Base-by-base conservation (phyloP, 2,329 filamentous ascomycete species). In the Xylariaceae sp. region DNA sequence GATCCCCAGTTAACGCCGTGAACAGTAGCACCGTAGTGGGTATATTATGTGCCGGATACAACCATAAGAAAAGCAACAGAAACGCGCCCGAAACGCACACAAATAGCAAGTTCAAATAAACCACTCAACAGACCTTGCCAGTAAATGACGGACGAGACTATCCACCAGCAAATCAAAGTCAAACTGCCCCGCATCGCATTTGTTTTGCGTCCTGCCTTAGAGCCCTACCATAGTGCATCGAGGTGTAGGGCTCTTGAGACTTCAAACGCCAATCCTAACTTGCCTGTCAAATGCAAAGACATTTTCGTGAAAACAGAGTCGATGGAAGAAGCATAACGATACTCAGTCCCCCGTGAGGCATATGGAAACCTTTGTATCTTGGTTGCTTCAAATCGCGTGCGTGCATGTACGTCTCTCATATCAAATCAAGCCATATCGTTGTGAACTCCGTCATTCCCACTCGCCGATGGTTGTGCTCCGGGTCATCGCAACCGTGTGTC, bases 21-120 rank as follows among this genome's bases (percentile, higher is more conserved):
- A 61, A 55, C 60, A 54, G 44, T 57, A 64, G 51, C 62, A 63
- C 57, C 61, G 55, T 59, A 61, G 58, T 65, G 67, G 67, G 67
- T 69, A 69, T 69, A 69, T 69, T 68, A 65, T 68, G 62, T 64
- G 64, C 65, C 58, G 51, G 37, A 34, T 55, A 58, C 13, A 49
- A 15, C n/a, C n/a, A 45, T 47, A 50, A 5, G 13, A 39, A 58
- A 52, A 57, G 55, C 52, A 52, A 60, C 55, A 41, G 45, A 18
- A 8, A 49, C 23, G 23, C 23, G 23, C 4, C 23, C 23, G 8
- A n/a, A 23, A 49, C 8, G 23, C 2, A 23, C 4, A 23, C 7
- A 49, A 18, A 23, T 7, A 15, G 8, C n/a, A 51, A 51, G n/a
- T 35, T 57, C 51, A 56, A 57, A 53, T 52, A 61, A 55, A 35